phyloP scores from a whole-genome alignment of 345 rosid species.

The Gossypium raimondii region DNA sequence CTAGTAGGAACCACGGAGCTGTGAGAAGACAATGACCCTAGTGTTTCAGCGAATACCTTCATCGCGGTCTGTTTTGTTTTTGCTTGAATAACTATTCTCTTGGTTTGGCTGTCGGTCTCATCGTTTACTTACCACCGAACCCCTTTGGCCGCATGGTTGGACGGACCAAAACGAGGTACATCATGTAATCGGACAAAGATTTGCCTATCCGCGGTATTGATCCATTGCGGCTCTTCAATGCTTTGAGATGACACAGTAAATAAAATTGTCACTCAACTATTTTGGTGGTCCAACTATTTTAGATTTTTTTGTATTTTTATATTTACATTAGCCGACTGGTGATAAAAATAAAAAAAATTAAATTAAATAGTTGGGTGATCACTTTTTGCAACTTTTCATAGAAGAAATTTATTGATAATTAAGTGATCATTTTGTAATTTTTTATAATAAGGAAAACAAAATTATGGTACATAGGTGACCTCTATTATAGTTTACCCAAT shows the following conservation, averaged over 20 bases:
- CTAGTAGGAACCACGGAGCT: background rate
- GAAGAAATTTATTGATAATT: no score
- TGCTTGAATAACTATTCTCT: background rate
- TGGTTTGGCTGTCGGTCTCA: background rate
- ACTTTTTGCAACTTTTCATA: no score
- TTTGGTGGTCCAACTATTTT: no score
- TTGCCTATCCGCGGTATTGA: background rate
- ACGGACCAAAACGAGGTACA: background rate
- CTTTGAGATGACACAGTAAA: background rate
- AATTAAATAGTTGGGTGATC: no score
- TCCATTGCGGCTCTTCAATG: background rate
- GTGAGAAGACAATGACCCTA: background rate
- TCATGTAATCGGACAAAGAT: conserved; percentile 7
- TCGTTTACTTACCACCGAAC: background rate
- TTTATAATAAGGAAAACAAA: no score
- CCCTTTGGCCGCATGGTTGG: background rate
- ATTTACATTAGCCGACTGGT: no score
- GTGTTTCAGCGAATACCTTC: background rate
- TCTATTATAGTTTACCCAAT: no score
- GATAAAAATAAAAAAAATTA: no score
- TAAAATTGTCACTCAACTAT: no score
- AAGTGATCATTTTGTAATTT: no score
- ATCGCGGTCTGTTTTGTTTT: background rate
- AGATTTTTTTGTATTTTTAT: no score
- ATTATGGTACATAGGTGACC: no score